phyloP scores from a whole-genome alignment of 495 filamentous ascomycete genomes.

The Neurospora sp. region DNA sequence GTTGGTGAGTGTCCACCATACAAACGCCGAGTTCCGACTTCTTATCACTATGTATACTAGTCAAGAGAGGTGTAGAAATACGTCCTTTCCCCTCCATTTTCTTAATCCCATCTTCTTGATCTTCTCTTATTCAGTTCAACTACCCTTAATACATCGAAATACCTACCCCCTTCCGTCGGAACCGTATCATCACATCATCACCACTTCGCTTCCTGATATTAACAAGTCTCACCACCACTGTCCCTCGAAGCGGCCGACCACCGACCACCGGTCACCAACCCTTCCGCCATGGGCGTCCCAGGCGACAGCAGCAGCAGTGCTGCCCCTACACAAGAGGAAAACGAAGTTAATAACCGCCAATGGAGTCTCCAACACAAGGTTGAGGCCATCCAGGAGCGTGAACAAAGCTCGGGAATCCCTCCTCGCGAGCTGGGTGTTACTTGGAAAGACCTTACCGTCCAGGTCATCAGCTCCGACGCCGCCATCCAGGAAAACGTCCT shows the following conservation, averaged over 20 bases:
- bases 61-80: background rate
- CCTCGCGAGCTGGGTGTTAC: slow-evolving; percentile 46
- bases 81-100: background rate
- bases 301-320: slow-evolving; percentile 10
- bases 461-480: slow-evolving; percentile 28
- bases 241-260: background rate
- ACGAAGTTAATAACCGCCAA: background rate
- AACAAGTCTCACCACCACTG: background rate
- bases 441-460: slow-evolving; percentile 54
- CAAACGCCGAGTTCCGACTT: background rate
- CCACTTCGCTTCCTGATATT: background rate
- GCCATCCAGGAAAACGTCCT: slow-evolving; percentile 36
- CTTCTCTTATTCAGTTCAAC: background rate
- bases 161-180: background rate
- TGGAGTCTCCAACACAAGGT: slow-evolving; percentile 40
- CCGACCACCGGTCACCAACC: background rate
- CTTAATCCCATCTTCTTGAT: background rate
- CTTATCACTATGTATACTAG: background rate
- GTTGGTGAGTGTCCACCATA: background rate
- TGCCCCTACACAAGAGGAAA: background rate
- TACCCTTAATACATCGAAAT: background rate
- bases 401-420: slow-evolving; percentile 37
- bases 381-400: slow-evolving; percentile 32
- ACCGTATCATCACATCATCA: background rate
- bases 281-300: slow-evolving; percentile 4